Percentiles rank a stretch among this genome's conserved stretches.
These are phyloP conservation scores for Jimgerdemannia lactiflua DNA, from an alignment of 192 early-diverging fungal species.

Conservation along the genomic window DNA sequence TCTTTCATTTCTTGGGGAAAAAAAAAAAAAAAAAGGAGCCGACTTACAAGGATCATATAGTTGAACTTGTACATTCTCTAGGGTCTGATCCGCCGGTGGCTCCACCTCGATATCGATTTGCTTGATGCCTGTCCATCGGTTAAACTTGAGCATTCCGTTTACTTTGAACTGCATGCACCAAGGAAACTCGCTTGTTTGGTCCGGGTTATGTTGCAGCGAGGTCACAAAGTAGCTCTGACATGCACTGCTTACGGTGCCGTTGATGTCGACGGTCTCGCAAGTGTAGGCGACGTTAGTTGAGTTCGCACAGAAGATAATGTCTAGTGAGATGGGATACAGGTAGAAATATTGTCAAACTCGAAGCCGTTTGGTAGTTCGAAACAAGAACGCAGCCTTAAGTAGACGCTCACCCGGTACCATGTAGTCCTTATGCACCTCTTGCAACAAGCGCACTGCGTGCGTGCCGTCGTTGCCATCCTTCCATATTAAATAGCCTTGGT, in stretches of 20 bases:
- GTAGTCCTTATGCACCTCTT: conserved; percentile 1
- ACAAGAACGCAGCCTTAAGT: background rate
- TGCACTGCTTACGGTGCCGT: background rate
- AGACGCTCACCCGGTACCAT: background rate
- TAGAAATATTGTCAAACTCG: too few species aligned
- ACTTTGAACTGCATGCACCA: background rate
- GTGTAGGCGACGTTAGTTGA: background rate
- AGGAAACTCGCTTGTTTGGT: background rate
- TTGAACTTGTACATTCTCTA: conserved; percentile 1
- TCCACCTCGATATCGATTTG: background rate
- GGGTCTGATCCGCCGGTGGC: background rate
- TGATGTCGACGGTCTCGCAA: background rate
- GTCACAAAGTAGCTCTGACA: background rate
- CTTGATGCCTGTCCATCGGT: background rate
- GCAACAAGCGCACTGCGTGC: background rate
- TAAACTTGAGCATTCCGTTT: background rate
- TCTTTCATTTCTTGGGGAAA: background rate
- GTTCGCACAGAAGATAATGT: background rate
- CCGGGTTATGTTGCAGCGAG: background rate
- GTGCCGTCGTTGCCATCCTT: background rate
- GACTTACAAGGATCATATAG: conserved; percentile 1
- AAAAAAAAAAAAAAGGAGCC: background rate
- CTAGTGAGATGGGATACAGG: background rate
- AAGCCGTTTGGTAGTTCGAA: too few species aligned
- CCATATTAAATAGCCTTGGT: background rate